Evolutionary conservation across 2,329 filamentous ascomycete species (phyloP), one percentile per base, ranked within the genome.

Genomic region (Chrysoporthe puriensis): DNA sequence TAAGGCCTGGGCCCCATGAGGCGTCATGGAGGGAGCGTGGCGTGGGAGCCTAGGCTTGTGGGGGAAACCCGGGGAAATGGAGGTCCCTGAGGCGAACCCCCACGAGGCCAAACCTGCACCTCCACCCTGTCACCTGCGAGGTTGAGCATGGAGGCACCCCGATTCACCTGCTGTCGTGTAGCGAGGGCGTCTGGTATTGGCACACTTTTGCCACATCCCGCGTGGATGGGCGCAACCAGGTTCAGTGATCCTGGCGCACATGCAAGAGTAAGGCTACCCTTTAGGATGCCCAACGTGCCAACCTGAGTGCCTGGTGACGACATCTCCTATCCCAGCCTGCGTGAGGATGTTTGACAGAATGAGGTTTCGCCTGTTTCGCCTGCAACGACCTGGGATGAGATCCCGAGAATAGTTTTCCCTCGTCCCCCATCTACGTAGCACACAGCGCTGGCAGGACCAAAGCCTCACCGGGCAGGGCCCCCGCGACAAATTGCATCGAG

Each of bases 1-100:
- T 18, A 26, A n/a, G 40, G 21, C 18, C 42, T 21, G 36, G 36
- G 3, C 18, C 36, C 36, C 18, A 40, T 3, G 36, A 60, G n/a
- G 36, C 57, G 21, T 43, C 21, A 42, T 26, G 56, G 56, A 11
- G 14, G 18, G 34, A 18, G 36, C 26, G 26, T 26, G 26, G 26
- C 26, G 26, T 26, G n/a, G 9, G 18, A 13, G 1, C 57, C 21
- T n/a, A 60, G 52, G 64, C 18, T 48, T 58, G 64, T 58, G 64
- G 64, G 64, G 64, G 46, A 52, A 58, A 66, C 14, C 50, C 62
- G 64, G 64, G 59, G 64, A 52, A 44, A 54, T 34, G 50, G 26
- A 21, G 50, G 11, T 0, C 50, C 32, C 26, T 9, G 36, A 40
- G 36, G 9, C 36, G 36, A 54, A 13, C 7, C 26, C 21, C 50